phyloP scores from a whole-genome alignment of 495 filamentous ascomycete genomes.

The Penicillium roqueforti region DNA sequence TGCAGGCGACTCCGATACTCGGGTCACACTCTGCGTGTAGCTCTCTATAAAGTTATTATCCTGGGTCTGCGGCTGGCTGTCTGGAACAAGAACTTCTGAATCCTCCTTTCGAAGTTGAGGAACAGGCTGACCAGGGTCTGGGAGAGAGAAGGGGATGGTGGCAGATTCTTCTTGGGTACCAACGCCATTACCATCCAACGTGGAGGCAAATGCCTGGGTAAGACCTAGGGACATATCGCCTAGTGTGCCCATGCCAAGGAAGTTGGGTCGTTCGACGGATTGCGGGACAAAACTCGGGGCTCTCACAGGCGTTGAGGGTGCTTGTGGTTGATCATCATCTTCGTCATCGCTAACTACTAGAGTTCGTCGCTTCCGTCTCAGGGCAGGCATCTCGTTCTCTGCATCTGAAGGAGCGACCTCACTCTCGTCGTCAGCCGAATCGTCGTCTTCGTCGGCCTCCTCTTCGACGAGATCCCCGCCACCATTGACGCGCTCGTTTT shows the following conservation, averaged over 20 bases:
- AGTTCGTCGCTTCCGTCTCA: constrained; percentile 36
- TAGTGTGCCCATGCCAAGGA: constrained; percentile 53
- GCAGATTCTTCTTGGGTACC: constrained; percentile 38
- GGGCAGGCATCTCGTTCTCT: constrained; percentile 22
- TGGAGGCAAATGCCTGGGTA: constrained; percentile 91
- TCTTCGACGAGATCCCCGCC: constrained; percentile 32
- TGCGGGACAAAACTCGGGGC: constrained; percentile 22
- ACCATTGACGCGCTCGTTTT: constrained; percentile 37
- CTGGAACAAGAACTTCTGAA: constrained; percentile 56
- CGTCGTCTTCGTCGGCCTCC: constrained; percentile 39
- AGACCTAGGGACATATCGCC: constrained; percentile 63
- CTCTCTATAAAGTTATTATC: constrained; percentile 30
- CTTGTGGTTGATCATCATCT: constrained; percentile 40
- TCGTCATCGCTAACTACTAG: constrained; percentile 51
- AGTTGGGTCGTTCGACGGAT: constrained; percentile 39
- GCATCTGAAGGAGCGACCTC: constrained; percentile 24
- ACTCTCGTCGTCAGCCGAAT: constrained; percentile 31
- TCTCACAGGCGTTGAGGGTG: constrained; percentile 34
- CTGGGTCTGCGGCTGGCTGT: constrained; percentile 54
- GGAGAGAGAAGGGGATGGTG: constrained; percentile 45
- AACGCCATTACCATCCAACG: constrained; percentile 63
- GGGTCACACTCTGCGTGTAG: constrained; percentile 30
- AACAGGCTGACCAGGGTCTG: constrained; percentile 49
- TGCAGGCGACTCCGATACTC: constrained; percentile 43
- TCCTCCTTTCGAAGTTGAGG: constrained; percentile 41